Conservation (phyloP, 306 rosid genomes). For the peach (Prunus persica) region Prunus_persica_NCBIv2 NC_034011.1:26198501-26199000, state of each 20-base stretch:
- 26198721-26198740: neutral
- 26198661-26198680: constrained; percentile 58
- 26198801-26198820: constrained; percentile 76
- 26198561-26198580: constrained; percentile 57
- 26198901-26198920: constrained; percentile 56
- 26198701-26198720: constrained; percentile 13
- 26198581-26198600: constrained; percentile 67
- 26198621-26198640: constrained; percentile 55
- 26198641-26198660: constrained; percentile 69
- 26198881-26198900: constrained; percentile 56
- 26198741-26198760: neutral
- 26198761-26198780: neutral
- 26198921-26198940: constrained; percentile 79
- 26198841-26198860: constrained; percentile 57
- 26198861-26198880: constrained; percentile 64
- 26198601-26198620: constrained; percentile 61
- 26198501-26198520: constrained; percentile 4
- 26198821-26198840: constrained; percentile 52
- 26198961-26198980: neutral
- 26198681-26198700: constrained; percentile 60
- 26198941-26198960: constrained; percentile 7
- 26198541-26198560: constrained; percentile 63
- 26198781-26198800: constrained; percentile 12
- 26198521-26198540: constrained; percentile 24
- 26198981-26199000: neutral